Evolutionary conservation across 1,284 basidiomycete species (phyloP).

Genomic region (Puccinia novopanici): DNA sequence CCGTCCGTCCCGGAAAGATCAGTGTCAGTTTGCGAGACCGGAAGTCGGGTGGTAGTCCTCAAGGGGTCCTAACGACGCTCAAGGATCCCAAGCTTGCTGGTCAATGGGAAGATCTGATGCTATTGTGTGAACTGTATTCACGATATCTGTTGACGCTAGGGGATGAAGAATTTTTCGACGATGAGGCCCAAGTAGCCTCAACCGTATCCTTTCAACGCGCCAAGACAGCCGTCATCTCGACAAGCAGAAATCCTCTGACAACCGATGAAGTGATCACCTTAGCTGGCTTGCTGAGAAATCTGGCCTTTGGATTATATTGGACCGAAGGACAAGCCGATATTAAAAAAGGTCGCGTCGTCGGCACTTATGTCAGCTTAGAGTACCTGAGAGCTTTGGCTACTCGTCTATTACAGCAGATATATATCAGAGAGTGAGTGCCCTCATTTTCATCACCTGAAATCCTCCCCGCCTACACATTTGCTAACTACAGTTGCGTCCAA

Average conservation of each 20-base stretch:
- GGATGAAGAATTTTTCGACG: conserved; percentile 91
- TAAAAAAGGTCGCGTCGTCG: conserved; percentile 62
- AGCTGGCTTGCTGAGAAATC: conserved; percentile 71
- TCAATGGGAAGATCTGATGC: conserved; percentile 68
- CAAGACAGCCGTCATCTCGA: conserved; percentile 50
- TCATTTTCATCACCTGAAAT: not conserved
- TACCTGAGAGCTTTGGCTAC: conserved; percentile 72
- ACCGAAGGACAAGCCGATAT: conserved; percentile 61
- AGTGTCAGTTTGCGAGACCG: conserved; percentile 62
- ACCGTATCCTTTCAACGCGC: conserved; percentile 36
- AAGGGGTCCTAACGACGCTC: conserved; percentile 62
- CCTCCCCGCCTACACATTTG: not conserved
- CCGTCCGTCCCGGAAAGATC: conserved; percentile 63
- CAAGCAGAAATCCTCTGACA: conserved; percentile 71
- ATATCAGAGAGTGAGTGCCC: conserved; percentile 76
- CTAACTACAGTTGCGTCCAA: conserved; percentile 26
- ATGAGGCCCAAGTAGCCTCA: conserved; percentile 52
- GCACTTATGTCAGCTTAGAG: conserved; percentile 62
- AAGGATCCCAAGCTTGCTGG: conserved; percentile 24
- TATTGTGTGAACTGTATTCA: conserved; percentile 80
- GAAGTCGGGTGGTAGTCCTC: conserved; percentile 63
- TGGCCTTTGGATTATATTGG: conserved; percentile 80
- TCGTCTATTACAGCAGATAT: conserved; percentile 73
- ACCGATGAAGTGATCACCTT: conserved; percentile 77
- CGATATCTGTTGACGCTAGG: conserved; percentile 86